Evolutionary conservation across 2,329 filamentous ascomycete genomes (phyloP).

Genomic region (Aureobasidium zeae): DNA sequence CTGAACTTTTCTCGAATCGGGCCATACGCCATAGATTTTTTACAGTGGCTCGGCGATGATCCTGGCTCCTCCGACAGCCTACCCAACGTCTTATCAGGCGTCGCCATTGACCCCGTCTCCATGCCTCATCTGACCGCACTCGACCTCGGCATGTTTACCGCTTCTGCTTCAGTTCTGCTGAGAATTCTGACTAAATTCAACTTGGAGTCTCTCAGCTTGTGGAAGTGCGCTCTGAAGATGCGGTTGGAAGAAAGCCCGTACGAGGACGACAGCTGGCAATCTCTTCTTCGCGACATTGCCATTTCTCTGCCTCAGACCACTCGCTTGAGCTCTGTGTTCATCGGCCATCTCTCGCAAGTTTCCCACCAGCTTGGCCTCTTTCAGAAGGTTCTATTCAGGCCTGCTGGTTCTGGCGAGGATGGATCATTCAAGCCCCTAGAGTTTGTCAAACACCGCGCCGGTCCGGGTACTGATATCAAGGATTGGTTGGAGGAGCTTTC

Average conservation of each 20-base stretch:
- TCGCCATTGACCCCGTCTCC: slow-evolving; percentile 8
- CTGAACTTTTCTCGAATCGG: slow-evolving; percentile 22
- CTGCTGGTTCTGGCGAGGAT: background rate
- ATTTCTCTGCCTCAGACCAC: background rate
- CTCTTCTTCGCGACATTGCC: background rate
- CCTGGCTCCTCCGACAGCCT: background rate
- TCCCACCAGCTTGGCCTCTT: background rate
- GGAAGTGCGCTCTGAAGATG: slow-evolving; percentile 20
- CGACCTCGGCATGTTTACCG: slow-evolving; percentile 19
- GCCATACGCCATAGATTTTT: slow-evolving; percentile 7
- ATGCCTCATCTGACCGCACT: slow-evolving; percentile 17
- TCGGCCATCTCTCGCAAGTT: slow-evolving; percentile 1
- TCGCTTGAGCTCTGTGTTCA: slow-evolving; percentile 1
- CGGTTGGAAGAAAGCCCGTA: too few species aligned
- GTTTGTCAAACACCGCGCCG: background rate
- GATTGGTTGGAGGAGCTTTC: slow-evolving; percentile 5
- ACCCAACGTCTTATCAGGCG: slow-evolving; percentile 1
- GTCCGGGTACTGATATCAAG: slow-evolving; percentile 7
- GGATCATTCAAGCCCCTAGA: background rate
- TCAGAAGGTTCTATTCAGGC: background rate
- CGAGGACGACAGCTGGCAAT: background rate
- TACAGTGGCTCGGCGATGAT: slow-evolving; percentile 3
- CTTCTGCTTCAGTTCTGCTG: slow-evolving; percentile 13
- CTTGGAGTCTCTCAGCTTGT: slow-evolving; percentile 21
- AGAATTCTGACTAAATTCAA: slow-evolving; percentile 20